Conservation (phyloP, 352 stramenopile species). For the Globisporangium viniferum region DNA sequence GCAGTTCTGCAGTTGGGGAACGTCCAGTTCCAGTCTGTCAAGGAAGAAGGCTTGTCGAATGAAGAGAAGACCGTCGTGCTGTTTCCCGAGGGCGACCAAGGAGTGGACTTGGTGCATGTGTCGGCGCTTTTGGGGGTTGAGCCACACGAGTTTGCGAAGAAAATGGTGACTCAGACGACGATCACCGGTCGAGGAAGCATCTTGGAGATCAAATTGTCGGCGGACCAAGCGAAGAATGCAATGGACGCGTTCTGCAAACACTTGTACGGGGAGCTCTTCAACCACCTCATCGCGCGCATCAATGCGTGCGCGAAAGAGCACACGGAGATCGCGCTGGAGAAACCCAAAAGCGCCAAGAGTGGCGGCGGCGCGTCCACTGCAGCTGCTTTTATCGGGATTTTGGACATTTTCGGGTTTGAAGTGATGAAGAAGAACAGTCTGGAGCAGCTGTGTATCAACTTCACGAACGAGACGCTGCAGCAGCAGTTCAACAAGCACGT, state of each 20-base stretch:
- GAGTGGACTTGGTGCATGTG: slow-evolving; percentile 58
- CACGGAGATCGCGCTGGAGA: slow-evolving; percentile 25
- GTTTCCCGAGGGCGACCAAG: slow-evolving; percentile 50
- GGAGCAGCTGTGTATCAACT: slow-evolving; percentile 91
- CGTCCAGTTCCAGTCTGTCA: slow-evolving; percentile 45
- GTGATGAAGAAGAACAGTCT: slow-evolving; percentile 87
- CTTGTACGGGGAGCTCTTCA: slow-evolving; percentile 76
- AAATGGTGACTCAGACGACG: slow-evolving; percentile 83
- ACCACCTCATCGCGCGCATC: slow-evolving; percentile 73
- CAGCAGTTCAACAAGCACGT: slow-evolving; percentile 90
- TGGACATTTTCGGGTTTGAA: slow-evolving; percentile 92
- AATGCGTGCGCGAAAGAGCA: slow-evolving; percentile 70
- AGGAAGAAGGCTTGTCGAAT: background rate
- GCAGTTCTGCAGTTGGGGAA: slow-evolving; percentile 75
- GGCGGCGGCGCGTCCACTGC: background rate
- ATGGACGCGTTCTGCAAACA: slow-evolving; percentile 87
- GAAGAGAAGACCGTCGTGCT: slow-evolving; percentile 41
- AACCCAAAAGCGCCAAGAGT: slow-evolving; percentile 11
- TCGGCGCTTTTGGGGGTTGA: slow-evolving; percentile 56
- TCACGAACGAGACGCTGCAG: slow-evolving; percentile 89
- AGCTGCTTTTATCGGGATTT: slow-evolving; percentile 76
- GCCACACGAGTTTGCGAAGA: slow-evolving; percentile 58
- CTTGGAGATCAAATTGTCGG: slow-evolving; percentile 67
- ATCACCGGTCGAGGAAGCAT: slow-evolving; percentile 72
- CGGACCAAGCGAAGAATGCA: slow-evolving; percentile 73